Evolutionary conservation across 2,329 filamentous ascomycete genomes (phyloP).

Genomic region (Hypomyces rosellus): DNA sequence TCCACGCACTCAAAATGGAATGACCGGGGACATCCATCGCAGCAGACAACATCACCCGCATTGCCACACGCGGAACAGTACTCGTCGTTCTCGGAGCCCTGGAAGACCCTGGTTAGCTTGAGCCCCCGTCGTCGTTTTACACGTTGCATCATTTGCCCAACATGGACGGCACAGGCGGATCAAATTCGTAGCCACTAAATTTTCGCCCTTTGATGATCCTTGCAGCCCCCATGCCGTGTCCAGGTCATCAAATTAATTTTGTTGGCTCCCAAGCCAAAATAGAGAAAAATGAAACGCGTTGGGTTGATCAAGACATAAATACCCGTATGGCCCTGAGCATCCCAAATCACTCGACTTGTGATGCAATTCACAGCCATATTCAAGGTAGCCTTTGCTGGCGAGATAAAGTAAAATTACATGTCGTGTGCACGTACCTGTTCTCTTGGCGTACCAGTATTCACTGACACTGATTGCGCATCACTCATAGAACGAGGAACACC

Average conservation of each 20-base stretch:
- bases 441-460: conserved; percentile 45
- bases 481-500: conserved; percentile 61
- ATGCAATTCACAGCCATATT: too few relatives aligned
- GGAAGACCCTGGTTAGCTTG: conserved; percentile 26
- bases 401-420: too few relatives aligned
- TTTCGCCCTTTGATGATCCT: conserved; percentile 13
- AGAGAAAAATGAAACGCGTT: background rate
- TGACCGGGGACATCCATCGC: conserved; percentile 82
- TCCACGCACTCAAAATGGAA: conserved; percentile 89
- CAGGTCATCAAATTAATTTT: conserved; percentile 7
- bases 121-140: conserved; percentile 9
- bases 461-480: conserved; percentile 55
- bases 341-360: too few relatives aligned
- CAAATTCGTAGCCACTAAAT: conserved; percentile 9
- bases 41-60: conserved; percentile 81
- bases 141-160: conserved; percentile 14
- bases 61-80: conserved; percentile 81
- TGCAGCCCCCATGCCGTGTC: conserved; percentile 10
- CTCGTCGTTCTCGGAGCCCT: conserved; percentile 70
- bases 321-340: too few relatives aligned
- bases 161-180: conserved; percentile 11
- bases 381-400: too few relatives aligned
- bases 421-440: conserved; percentile 44
- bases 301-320: too few relatives aligned
- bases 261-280: background rate